Evolutionary conservation across 768 basidiomycete genomes (phyloP).

Genomic region (Clathrus columnatus): DNA sequence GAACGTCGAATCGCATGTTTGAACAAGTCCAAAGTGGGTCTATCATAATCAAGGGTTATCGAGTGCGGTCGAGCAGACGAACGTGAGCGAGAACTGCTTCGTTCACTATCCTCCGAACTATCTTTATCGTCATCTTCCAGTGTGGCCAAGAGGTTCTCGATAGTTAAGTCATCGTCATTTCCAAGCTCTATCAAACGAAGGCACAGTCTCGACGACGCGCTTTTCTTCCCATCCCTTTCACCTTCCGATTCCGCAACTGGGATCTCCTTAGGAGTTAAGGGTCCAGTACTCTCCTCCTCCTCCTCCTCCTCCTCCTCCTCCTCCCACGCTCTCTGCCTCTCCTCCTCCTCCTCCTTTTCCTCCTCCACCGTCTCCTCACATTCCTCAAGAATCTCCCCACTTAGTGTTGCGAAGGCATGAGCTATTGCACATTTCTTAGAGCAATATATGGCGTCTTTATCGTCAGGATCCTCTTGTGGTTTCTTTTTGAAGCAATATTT

Average conservation of each 20-base stretch:
- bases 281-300: too few species aligned
- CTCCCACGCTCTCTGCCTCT: too few species aligned
- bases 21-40: too few species aligned
- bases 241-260: too few species aligned
- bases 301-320: too few species aligned
- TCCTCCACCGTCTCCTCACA: too few species aligned
- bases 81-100: not conserved
- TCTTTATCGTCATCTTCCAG: not conserved
- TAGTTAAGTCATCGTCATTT: not conserved
- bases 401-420: not conserved
- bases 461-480: too few species aligned
- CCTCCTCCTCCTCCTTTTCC: too few species aligned
- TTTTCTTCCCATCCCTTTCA: not conserved
- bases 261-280: too few species aligned
- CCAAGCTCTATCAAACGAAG: not conserved
- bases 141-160: not conserved
- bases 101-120: not conserved
- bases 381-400: too few species aligned
- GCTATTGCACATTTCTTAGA: not conserved
- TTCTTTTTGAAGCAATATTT: not conserved
- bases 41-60: not conserved
- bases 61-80: too few species aligned
- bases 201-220: not conserved
- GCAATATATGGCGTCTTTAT: not conserved
- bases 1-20: too few species aligned